Evolutionary conservation across 2,329 filamentous ascomycete genomes (phyloP).

Genomic region (Cercospora sp.): DNA sequence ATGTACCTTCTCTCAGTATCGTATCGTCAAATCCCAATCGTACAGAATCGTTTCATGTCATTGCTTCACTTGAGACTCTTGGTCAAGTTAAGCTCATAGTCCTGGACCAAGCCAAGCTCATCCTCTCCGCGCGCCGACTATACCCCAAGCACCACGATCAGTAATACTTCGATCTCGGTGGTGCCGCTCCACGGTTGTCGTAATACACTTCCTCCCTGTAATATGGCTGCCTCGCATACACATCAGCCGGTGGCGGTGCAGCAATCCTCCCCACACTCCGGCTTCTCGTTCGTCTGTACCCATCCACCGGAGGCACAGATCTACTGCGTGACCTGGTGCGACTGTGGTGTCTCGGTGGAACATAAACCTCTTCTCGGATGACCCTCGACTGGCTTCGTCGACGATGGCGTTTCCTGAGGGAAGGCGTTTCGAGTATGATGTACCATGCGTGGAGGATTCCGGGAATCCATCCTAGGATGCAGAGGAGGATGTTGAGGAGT

Average conservation of each 20-base stretch:
- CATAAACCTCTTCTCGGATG: conserved; percentile 14
- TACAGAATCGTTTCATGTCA: background rate
- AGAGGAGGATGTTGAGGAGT: conserved; percentile 82
- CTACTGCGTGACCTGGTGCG: conserved; percentile 6
- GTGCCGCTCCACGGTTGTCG: conserved; percentile 11
- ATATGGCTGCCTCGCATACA: conserved; percentile 21
- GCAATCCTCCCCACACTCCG: conserved; percentile 15
- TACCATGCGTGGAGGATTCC: conserved; percentile 23
- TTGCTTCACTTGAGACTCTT: background rate
- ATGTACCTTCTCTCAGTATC: background rate
- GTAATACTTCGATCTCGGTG: conserved; percentile 22
- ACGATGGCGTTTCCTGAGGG: conserved; percentile 13
- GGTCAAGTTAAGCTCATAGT: background rate
- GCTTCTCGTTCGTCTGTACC: conserved; percentile 13
- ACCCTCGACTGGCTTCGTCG: conserved; percentile 7
- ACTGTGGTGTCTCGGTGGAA: conserved; percentile 4
- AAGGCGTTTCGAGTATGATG: conserved; percentile 24
- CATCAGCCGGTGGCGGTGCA: background rate
- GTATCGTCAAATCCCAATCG: background rate
- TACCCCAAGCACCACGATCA: background rate
- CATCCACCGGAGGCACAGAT: background rate
- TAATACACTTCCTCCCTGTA: conserved; percentile 19
- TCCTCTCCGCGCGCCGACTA: background rate
- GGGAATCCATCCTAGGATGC: conserved; percentile 63
- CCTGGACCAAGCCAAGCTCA: background rate